Percentiles rank a stretch among this genome's conserved stretches.
Conservation (phyloP, 2,329 filamentous ascomycete species). For the Curvularia sp. region DNA sequence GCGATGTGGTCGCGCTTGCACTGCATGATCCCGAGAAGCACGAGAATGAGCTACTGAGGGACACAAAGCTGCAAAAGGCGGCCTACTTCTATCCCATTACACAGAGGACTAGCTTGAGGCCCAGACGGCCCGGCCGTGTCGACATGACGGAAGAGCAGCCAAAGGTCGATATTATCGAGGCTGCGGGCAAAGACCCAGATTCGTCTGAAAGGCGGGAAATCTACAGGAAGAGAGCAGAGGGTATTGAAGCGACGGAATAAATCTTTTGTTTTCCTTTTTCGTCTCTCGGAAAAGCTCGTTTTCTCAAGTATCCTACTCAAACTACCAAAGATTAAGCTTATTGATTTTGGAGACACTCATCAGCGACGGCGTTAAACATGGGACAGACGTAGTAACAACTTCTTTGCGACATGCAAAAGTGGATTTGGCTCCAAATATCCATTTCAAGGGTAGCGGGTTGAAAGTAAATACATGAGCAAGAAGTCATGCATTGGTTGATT, state of each 20-base stretch:
- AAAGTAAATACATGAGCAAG: background rate
- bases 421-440: background rate
- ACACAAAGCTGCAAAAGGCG: conserved; percentile 55
- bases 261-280: background rate
- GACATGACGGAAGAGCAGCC: conserved; percentile 54
- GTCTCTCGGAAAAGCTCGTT: background rate
- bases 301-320: background rate
- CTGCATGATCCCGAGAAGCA: conserved; percentile 62
- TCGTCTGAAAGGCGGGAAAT: conserved; percentile 57
- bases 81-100: conserved; percentile 70
- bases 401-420: background rate
- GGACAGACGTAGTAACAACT: background rate
- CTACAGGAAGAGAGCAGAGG: conserved; percentile 57
- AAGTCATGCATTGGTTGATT: background rate
- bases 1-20: conserved; percentile 64
- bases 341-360: background rate
- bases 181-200: conserved; percentile 60
- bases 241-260: conserved; percentile 20
- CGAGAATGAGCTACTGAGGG: conserved; percentile 45
- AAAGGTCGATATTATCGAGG: conserved; percentile 61
- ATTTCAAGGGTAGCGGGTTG: background rate
- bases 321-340: background rate
- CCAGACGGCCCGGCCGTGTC: conserved; percentile 53
- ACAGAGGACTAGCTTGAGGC: conserved; percentile 62
- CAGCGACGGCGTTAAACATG: conserved; percentile 7